Base-by-base conservation (phyloP, 106 monocot genomes). In the Posidonia australis region DNA sequence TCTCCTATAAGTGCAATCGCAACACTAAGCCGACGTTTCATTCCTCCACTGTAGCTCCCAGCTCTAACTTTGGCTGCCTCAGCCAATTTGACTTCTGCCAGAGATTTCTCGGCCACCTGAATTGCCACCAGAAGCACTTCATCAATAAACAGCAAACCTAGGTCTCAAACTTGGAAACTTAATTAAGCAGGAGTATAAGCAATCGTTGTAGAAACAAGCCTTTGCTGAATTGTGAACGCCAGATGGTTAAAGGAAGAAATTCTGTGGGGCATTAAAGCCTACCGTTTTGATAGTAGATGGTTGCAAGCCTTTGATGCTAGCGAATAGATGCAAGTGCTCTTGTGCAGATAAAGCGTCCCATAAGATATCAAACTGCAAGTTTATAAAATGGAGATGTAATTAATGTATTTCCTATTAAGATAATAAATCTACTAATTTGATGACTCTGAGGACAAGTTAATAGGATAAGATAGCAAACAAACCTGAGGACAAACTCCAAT, bases 401-500 rank as follows among this genome's bases (percentile, higher is more conserved):
- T 20, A 11, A 17, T 62, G 43, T 42, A 17, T 32, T n/a, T 28
- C 16, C 0, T 58, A 11, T 43, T n/a, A 43, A 20, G 62, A 18
- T 41, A n/a, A n/a, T n/a, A 12, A 22, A 67, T 67, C 19, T 18
- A 63, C 13, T 14, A 47, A 13, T 25, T 67, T 27, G 5, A 55
- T 48, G 28, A 59, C 44, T 25, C 18, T 57, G 23, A 41, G 10
- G 29, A 61, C 42, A 32, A 26, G 41, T 21, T 62, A 4, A 2
- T 36, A n/a, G n/a, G n/a, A n/a, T n/a, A n/a, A n/a, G n/a, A 36
- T 36, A 44, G 5, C 58, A 66, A 63, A 27, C 12, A 47, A 71
- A 93, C 93, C 85, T 93, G 93, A 0, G 93, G 93, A 66, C 93
- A 93, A 64, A 93, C 93, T 56, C 93, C 93, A 19, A 93, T 86